Base-by-base conservation (phyloP, 495 filamentous ascomycete genomes). In the Aspergillus conjunctus region DNA sequence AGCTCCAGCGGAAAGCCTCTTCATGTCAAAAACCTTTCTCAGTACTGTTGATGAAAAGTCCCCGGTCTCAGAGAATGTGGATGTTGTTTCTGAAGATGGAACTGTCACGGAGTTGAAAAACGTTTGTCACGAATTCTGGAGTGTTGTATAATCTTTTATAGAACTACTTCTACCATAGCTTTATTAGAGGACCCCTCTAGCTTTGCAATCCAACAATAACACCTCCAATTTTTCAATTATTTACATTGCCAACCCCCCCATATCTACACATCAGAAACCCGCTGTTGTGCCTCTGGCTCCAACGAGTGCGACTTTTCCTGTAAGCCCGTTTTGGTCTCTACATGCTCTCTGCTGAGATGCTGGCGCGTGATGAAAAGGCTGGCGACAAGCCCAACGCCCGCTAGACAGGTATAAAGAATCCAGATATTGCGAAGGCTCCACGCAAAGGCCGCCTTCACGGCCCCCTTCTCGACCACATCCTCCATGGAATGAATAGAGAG, bases 401-500 rank as follows among this genome's bases (percentile, higher is more conserved):
- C 73, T 58, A 86, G 67, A 63, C 74, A 78, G 7, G 85, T 84
- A 64, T 84, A 87, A 49, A 84, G 49, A 32, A 87, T 85, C 83
- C 82, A 87, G 65, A 89, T 80, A 58, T 87, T 85, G 54, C 79
- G 70, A 57, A 87, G 67, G 61, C 85, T 87, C 77, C 77, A 80
- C 15, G 85, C 77, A 70, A 83, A 89, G 0, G 84, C 85, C 41
- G 80, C 69, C 56, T 77, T 71, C 4, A 87, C 77, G 10, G 76
- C 83, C 9, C 64, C 51, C 11, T 77, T 64, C 67, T 84, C 81
- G 4, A 61, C 48, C 0, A 71, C 56, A 64, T 87, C 74, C 17
- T 66, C 39, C 32, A 88, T 76, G 0, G 67, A 63, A 37, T 68
- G 67, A 34, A 85, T 73, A 20, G 77, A 52, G 39, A 75, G 64